Evolutionary conservation across 139 green algal genomes (phyloP).

Genomic region (Bryopsis sp.): DNA sequence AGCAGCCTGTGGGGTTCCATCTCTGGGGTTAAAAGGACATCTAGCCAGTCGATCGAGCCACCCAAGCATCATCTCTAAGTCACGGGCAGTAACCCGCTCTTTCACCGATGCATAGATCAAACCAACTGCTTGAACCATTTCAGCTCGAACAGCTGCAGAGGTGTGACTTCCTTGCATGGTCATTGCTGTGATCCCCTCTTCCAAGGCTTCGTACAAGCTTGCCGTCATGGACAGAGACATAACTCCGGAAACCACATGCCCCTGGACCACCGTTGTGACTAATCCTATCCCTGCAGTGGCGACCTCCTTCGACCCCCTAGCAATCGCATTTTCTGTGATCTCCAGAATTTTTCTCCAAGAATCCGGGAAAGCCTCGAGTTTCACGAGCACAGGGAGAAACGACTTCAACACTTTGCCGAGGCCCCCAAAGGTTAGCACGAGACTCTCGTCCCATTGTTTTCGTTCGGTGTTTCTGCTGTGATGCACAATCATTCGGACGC

Average conservation of each 20-base stretch:
- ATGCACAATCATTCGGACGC: slow-evolving; percentile 81
- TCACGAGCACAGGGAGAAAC: slow-evolving; percentile 58
- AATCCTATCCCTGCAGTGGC: slow-evolving; percentile 47
- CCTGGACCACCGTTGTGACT: slow-evolving; percentile 41
- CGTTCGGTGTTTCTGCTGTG: slow-evolving; percentile 88
- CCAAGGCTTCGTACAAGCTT: slow-evolving; percentile 7
- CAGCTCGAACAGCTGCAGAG: slow-evolving; percentile 20
- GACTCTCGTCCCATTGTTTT: slow-evolving; percentile 94
- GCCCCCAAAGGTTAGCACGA: slow-evolving; percentile 72
- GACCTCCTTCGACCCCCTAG: slow-evolving; percentile 54
- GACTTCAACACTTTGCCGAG: slow-evolving; percentile 66
- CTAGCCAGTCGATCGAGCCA: slow-evolving; percentile 62
- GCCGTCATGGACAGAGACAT: not conserved
- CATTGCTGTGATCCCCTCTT: not conserved
- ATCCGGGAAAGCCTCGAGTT: slow-evolving; percentile 42
- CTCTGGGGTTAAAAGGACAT: slow-evolving; percentile 50
- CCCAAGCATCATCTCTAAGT: slow-evolving; percentile 38
- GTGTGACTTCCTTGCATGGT: not conserved
- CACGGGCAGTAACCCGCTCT: slow-evolving; percentile 29
- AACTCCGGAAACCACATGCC: slow-evolving; percentile 17
- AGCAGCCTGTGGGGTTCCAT: slow-evolving; percentile 32
- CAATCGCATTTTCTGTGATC: slow-evolving; percentile 52
- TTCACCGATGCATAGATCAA: slow-evolving; percentile 30
- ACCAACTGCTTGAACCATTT: slow-evolving; percentile 50
- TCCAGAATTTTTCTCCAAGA: slow-evolving; percentile 72